phyloP scores from a whole-genome alignment of 352 stramenopile genomes.

The Phytophthora citricola region DNA sequence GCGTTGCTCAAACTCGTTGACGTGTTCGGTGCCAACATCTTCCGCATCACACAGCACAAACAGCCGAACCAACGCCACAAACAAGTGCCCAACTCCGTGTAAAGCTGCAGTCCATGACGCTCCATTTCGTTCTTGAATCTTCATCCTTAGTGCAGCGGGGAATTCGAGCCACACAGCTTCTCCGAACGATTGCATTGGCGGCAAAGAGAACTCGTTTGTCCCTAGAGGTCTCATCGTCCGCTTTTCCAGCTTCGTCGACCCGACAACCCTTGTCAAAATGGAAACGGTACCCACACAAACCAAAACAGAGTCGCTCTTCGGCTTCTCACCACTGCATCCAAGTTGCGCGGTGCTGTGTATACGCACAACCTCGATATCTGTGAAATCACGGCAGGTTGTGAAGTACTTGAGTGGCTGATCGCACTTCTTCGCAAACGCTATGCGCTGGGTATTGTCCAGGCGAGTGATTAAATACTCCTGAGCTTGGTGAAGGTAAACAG shows the following conservation, averaged over 20 bases:
- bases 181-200: slow-evolving; percentile 95
- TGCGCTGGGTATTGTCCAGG: slow-evolving; percentile 73
- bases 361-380: slow-evolving; percentile 87
- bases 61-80: slow-evolving; percentile 92
- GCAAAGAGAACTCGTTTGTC: slow-evolving; percentile 93
- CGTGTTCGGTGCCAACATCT: slow-evolving; percentile 89
- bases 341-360: slow-evolving; percentile 43
- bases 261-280: slow-evolving; percentile 82
- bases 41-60: slow-evolving; percentile 91
- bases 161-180: slow-evolving; percentile 96
- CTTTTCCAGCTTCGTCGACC: slow-evolving; percentile 88
- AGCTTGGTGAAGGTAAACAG: slow-evolving; percentile 92
- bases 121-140: slow-evolving; percentile 44
- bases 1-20: slow-evolving; percentile 77
- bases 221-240: slow-evolving; percentile 77
- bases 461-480: slow-evolving; percentile 91
- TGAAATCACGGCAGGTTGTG: slow-evolving; percentile 87
- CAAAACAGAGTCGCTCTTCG: slow-evolving; percentile 22
- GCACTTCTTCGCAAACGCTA: slow-evolving; percentile 78
- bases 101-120: slow-evolving; percentile 61
- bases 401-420: slow-evolving; percentile 84
- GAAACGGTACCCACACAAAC: slow-evolving; percentile 80
- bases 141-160: slow-evolving; percentile 48
- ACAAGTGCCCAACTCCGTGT: slow-evolving; percentile 90
- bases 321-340: slow-evolving; percentile 2